Conservation (phyloP, 139 green algal species). For the Chara braunii region DNA sequence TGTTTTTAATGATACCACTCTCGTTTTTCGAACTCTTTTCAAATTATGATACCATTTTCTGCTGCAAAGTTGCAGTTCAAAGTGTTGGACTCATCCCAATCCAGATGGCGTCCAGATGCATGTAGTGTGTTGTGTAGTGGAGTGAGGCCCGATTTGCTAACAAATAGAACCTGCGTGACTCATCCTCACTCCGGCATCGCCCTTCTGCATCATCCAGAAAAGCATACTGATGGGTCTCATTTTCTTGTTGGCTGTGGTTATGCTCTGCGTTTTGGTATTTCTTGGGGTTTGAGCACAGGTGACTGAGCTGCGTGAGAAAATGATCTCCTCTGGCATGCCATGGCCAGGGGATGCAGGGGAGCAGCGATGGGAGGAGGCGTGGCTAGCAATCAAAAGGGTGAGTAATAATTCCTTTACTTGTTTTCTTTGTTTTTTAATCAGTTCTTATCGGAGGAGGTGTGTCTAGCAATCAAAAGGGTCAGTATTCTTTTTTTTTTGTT, state of each 20-base stretch:
- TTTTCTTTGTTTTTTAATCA: background rate
- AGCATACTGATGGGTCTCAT: background rate
- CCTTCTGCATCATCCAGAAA: background rate
- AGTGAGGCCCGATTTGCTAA: too few species aligned
- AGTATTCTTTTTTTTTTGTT: conserved; percentile 1
- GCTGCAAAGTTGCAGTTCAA: too few species aligned
- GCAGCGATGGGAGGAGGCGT: conserved; percentile 61
- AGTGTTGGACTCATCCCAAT: too few species aligned
- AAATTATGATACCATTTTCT: too few species aligned
- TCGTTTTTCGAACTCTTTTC: too few species aligned
- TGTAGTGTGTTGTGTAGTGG: too few species aligned
- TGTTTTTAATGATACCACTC: too few species aligned
- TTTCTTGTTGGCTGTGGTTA: background rate
- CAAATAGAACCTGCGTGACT: too few species aligned
- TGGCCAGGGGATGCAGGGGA: conserved; percentile 55
- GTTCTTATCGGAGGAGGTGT: too few species aligned
- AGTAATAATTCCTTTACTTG: background rate
- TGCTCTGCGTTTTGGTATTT: background rate
- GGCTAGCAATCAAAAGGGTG: conserved; percentile 36
- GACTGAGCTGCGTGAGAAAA: conserved; percentile 54
- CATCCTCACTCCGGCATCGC: background rate
- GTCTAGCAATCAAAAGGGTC: too few species aligned
- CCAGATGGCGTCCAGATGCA: too few species aligned
- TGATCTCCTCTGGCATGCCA: conserved; percentile 65
- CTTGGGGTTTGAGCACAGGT: conserved; percentile 14